phyloP scores from a whole-genome alignment of 805 yeast genomes.

The Lipomyces anomalus region DNA sequence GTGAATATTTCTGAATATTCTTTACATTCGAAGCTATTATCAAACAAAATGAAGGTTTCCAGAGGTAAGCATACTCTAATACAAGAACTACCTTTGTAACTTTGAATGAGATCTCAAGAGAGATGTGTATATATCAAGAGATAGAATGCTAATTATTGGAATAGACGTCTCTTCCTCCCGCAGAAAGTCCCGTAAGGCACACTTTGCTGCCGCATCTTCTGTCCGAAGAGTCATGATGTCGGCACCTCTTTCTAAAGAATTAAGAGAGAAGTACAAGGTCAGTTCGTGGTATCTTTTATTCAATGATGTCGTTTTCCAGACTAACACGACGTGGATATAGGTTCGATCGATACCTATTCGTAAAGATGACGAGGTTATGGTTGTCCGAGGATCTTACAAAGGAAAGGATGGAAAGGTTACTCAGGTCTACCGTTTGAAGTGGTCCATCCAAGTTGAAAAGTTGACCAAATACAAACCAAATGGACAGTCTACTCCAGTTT shows the following conservation, averaged over 20 bases:
- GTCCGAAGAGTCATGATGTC: constrained; percentile 91
- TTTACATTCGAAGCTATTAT: no score
- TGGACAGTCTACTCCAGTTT: constrained; percentile 96
- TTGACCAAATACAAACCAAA: constrained; percentile 94
- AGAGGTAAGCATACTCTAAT: background rate
- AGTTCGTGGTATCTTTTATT: background rate
- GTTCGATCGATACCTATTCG: constrained; percentile 94
- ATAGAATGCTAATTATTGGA: background rate
- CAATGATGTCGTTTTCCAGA: background rate
- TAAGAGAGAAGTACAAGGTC: constrained; percentile 87
- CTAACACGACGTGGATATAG: no score
- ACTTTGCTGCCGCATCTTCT: constrained; percentile 96
- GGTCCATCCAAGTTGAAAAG: constrained; percentile 93
- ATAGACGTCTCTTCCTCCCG: constrained; percentile 98
- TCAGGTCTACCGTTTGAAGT: constrained; percentile 98
- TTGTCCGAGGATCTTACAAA: constrained; percentile 98
- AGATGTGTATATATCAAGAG: no score
- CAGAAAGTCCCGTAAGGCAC: constrained; percentile 99
- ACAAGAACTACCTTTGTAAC: background rate
- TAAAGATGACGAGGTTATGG: constrained; percentile 91
- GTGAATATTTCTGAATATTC: no score
- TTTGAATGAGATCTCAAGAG: no score
- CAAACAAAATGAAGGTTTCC: constrained; percentile 3
- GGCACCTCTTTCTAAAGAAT: constrained; percentile 98
- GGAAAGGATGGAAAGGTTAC: constrained; percentile 98